phyloP scores from a whole-genome alignment of 768 basidiomycete species.

The Tephrocybe sp. region DNA sequence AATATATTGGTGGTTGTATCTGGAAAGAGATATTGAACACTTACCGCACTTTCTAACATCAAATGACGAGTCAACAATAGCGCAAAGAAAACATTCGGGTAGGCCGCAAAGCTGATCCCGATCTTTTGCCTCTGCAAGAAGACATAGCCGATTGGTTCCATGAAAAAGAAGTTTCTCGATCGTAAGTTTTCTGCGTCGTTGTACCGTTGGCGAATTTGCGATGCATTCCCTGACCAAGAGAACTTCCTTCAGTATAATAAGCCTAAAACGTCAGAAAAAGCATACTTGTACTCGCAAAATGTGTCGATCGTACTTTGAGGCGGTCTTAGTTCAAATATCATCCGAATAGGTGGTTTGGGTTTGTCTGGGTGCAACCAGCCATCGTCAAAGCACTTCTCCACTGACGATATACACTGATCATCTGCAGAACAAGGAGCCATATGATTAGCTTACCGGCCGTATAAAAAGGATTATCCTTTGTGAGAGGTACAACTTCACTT shows the following conservation, averaged over 20 bases:
- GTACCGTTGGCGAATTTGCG: slow-evolving; percentile 22
- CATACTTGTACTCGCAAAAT: slow-evolving; percentile 19
- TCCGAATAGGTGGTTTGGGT: slow-evolving; percentile 16
- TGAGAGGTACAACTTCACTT: slow-evolving; percentile 43
- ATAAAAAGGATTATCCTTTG: slow-evolving; percentile 33
- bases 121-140: slow-evolving; percentile 51
- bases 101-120: slow-evolving; percentile 49
- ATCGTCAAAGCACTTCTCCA: slow-evolving; percentile 18
- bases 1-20: slow-evolving; percentile 1
- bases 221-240: slow-evolving; percentile 27
- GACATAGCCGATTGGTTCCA: slow-evolving; percentile 61
- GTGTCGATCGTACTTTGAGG: slow-evolving; percentile 13
- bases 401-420: too few relatives aligned
- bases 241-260: neutral
- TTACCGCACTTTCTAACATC: slow-evolving; percentile 59
- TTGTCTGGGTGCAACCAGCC: slow-evolving; percentile 23
- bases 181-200: slow-evolving; percentile 27
- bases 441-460: slow-evolving; percentile 45
- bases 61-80: slow-evolving; percentile 57
- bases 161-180: slow-evolving; percentile 67
- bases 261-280: neutral
- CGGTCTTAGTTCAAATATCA: slow-evolving; percentile 18
- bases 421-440: too few relatives aligned
- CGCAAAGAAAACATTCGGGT: slow-evolving; percentile 54
- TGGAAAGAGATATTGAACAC: slow-evolving; percentile 16